Evolutionary conservation across 2,329 filamentous ascomycete genomes (phyloP).

Genomic region (Aspergillus sojae): DNA sequence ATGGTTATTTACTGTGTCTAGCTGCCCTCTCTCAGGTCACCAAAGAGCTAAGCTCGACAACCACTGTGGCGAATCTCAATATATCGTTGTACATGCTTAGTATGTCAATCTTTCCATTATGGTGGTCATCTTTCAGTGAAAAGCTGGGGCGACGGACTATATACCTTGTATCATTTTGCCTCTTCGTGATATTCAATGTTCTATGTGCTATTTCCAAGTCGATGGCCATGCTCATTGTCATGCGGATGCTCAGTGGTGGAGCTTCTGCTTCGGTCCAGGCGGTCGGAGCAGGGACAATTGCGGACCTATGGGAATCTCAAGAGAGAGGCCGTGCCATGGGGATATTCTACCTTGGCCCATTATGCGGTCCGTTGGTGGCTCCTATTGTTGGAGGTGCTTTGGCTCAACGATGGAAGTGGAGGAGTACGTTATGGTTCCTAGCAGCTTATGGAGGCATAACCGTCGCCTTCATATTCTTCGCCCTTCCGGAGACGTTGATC

Average conservation of each 20-base stretch:
- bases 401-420: conserved; percentile 71
- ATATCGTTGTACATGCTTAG: conserved; percentile 80
- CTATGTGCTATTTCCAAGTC: conserved; percentile 69
- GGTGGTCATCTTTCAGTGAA: conserved; percentile 85
- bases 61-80: conserved; percentile 72
- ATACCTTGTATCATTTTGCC: conserved; percentile 72
- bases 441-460: conserved; percentile 65
- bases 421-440: conserved; percentile 77
- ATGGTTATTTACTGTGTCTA: conserved; percentile 34
- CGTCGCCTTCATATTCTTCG: conserved; percentile 45
- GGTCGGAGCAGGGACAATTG: conserved; percentile 80
- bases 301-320: conserved; percentile 74
- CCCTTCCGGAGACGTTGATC: conserved; percentile 48
- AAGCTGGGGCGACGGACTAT: conserved; percentile 71
- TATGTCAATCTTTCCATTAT: conserved; percentile 82
- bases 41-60: conserved; percentile 61
- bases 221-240: conserved; percentile 75
- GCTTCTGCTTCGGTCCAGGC: conserved; percentile 80
- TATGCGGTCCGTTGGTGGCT: conserved; percentile 72
- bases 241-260: conserved; percentile 73
- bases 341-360: conserved; percentile 77
- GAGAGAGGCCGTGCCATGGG: conserved; percentile 81
- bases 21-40: conserved; percentile 70
- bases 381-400: conserved; percentile 77
- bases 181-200: conserved; percentile 72